Percentiles rank a stretch among this genome's conserved stretches.
These are phyloP conservation scores for Dalechampia spathulata DNA, from an alignment of 441 rosid species.

Conservation along the genomic window DNA sequence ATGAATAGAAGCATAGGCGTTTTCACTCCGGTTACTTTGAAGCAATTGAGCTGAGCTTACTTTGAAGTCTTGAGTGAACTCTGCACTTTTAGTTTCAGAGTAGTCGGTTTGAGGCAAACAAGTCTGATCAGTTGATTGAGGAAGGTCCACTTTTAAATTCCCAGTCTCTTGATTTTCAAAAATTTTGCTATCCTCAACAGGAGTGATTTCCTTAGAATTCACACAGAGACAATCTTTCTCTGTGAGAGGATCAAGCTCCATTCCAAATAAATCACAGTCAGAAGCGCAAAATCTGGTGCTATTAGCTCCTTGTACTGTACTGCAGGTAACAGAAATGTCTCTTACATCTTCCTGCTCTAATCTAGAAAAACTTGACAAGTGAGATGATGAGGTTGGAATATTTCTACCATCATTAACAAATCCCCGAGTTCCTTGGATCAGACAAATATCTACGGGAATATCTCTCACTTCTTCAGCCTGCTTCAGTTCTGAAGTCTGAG, in stretches of 20 bases:
- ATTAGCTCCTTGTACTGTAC: slow-evolving; percentile 22
- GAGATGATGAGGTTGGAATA: slow-evolving; percentile 9
- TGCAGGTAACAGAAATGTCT: slow-evolving; percentile 18
- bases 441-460: slow-evolving; percentile 27
- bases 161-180: slow-evolving; percentile 21
- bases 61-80: slow-evolving; percentile 24
- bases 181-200: slow-evolving; percentile 10
- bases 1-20: slow-evolving; percentile 27
- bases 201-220: slow-evolving; percentile 22
- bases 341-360: slow-evolving; percentile 13
- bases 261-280: slow-evolving; percentile 26
- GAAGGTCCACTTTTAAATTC: slow-evolving; percentile 22
- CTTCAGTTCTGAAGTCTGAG: slow-evolving; percentile 22
- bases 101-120: too few relatives aligned
- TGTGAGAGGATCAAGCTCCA: slow-evolving; percentile 27
- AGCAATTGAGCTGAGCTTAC: slow-evolving; percentile 22
- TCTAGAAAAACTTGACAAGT: slow-evolving; percentile 13
- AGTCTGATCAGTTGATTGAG: slow-evolving; percentile 16
- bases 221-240: slow-evolving; percentile 17
- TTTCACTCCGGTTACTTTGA: slow-evolving; percentile 21
- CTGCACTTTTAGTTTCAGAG: too few relatives aligned
- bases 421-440: slow-evolving; percentile 25
- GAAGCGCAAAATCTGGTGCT: slow-evolving; percentile 26
- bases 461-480: slow-evolving; percentile 32
- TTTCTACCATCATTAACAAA: slow-evolving; percentile 13